phyloP scores from a whole-genome alignment of 2,329 filamentous ascomycete genomes.

The Zymoseptoria brevis region DNA sequence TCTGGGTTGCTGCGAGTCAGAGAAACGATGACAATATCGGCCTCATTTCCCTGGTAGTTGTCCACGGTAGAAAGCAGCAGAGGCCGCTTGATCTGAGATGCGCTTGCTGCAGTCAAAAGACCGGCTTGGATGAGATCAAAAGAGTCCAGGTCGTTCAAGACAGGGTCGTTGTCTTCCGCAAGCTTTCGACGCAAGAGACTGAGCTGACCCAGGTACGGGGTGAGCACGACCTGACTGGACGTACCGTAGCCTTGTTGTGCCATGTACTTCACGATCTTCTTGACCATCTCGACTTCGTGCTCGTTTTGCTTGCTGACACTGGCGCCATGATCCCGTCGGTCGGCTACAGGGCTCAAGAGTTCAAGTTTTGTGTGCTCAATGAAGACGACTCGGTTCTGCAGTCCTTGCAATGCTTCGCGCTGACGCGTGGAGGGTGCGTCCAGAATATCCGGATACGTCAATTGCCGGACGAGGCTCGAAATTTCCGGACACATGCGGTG shows the following conservation, averaged over 20 bases:
- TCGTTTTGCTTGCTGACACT: conserved; percentile 36
- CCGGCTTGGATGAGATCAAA: conserved; percentile 40
- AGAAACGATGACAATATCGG: conserved; percentile 61
- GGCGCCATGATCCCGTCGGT: conserved; percentile 10
- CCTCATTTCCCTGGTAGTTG: conserved; percentile 72
- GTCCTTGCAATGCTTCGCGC: conserved; percentile 44
- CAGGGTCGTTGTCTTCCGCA: conserved; percentile 48
- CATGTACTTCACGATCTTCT: conserved; percentile 55
- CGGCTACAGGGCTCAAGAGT: conserved; percentile 14
- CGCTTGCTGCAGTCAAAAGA: conserved; percentile 15
- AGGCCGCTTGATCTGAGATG: conserved; percentile 32
- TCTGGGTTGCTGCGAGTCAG: conserved; percentile 61
- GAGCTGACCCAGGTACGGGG: conserved; percentile 54
- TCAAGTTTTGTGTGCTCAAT: conserved; percentile 48
- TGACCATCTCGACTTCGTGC: conserved; percentile 56
- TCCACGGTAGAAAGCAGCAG: conserved; percentile 32
- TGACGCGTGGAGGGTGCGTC: conserved; percentile 40
- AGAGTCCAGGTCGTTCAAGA: conserved; percentile 54
- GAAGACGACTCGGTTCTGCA: conserved; percentile 50
- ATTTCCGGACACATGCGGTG: conserved; percentile 61
- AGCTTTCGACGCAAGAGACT: conserved; percentile 43
- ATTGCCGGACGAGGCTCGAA: conserved; percentile 48
- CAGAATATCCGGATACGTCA: conserved; percentile 49
- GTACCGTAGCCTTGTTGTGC: conserved; percentile 56
- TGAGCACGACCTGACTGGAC: conserved; percentile 60